These are phyloP conservation scores for Rhytidhysteron rufulum DNA, from an alignment of 2,329 filamentous ascomycete genomes.

Conservation along the genomic window DNA sequence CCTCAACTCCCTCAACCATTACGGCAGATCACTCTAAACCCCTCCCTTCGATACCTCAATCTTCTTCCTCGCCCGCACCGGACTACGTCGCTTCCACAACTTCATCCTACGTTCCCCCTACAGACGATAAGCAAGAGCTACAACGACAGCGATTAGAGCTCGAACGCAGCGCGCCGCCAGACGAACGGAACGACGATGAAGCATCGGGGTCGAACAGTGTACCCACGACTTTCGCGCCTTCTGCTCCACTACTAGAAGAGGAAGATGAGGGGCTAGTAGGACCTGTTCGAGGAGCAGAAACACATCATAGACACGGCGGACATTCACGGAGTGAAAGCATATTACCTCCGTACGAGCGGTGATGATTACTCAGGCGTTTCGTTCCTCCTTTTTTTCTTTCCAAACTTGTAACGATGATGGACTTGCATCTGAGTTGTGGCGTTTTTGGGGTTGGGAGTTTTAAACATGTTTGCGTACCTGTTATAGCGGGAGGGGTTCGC, in stretches of 20 bases:
- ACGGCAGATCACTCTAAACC: not conserved
- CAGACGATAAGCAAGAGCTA: conserved; percentile 77
- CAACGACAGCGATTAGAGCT: conserved; percentile 48
- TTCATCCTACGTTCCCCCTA: conserved; percentile 34
- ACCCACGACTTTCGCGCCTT: conserved; percentile 19
- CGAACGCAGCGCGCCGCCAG: conserved; percentile 40
- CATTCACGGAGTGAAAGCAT: too few species aligned
- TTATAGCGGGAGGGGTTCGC: too few species aligned
- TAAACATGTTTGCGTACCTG: too few species aligned
- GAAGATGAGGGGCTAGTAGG: conserved; percentile 30
- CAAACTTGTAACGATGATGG: too few species aligned
- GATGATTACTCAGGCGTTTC: not conserved
- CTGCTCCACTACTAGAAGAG: conserved; percentile 29
- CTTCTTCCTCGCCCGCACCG: conserved; percentile 9
- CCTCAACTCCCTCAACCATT: not conserved
- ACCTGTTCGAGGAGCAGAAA: conserved; percentile 10
- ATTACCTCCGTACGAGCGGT: not conserved
- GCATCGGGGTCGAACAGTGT: conserved; percentile 14
- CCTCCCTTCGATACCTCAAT: not conserved
- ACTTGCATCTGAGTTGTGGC: too few species aligned
- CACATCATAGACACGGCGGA: not conserved
- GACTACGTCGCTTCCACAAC: conserved; percentile 21
- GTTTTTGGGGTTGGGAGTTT: not conserved
- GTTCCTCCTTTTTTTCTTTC: too few species aligned
- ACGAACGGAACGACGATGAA: conserved; percentile 18